Conservation (phyloP, 345 rosid genomes). For the Citrus trifoliata region DNA sequence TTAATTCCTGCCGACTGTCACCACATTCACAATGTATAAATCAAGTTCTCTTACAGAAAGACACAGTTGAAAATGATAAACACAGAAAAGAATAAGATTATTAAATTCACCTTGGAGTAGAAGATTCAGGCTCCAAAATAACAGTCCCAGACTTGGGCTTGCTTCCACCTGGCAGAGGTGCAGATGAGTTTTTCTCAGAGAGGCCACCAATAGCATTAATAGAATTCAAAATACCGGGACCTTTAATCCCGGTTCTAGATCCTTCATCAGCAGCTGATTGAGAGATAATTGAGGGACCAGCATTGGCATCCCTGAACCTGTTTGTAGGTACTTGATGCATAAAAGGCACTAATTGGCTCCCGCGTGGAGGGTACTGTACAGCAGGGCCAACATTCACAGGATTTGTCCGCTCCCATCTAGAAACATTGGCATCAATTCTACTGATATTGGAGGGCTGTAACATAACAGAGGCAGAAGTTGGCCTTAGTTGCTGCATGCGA, state of each 20-base stretch:
- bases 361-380: slow-evolving; percentile 56
- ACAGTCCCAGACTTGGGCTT: slow-evolving; percentile 38
- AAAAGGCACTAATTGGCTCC: slow-evolving; percentile 59
- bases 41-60: not conserved
- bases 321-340: slow-evolving; percentile 58
- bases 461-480: slow-evolving; percentile 45
- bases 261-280: slow-evolving; percentile 99
- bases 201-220: slow-evolving; percentile 27
- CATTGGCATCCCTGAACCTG: slow-evolving; percentile 63
- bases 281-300: slow-evolving; percentile 48
- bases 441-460: slow-evolving; percentile 45
- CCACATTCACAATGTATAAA: slow-evolving; percentile 10
- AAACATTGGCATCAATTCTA: slow-evolving; percentile 38
- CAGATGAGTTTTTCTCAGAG: slow-evolving; percentile 42
- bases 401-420: slow-evolving; percentile 51
- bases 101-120: slow-evolving; percentile 52
- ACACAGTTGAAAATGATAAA: not conserved
- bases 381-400: slow-evolving; percentile 42
- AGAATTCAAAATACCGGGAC: slow-evolving; percentile 59
- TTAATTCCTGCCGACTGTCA: slow-evolving; percentile 53
- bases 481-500: slow-evolving; percentile 45
- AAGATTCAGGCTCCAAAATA: slow-evolving; percentile 49
- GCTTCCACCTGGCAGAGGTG: slow-evolving; percentile 38
- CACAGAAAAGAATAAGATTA: slow-evolving; percentile 5
- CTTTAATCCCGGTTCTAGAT: slow-evolving; percentile 93